Evolutionary conservation across 1,284 basidiomycete genomes (phyloP), one percentile per base, ranked within the genome.

Genomic region (Phellopilus nigrolimitatus): DNA sequence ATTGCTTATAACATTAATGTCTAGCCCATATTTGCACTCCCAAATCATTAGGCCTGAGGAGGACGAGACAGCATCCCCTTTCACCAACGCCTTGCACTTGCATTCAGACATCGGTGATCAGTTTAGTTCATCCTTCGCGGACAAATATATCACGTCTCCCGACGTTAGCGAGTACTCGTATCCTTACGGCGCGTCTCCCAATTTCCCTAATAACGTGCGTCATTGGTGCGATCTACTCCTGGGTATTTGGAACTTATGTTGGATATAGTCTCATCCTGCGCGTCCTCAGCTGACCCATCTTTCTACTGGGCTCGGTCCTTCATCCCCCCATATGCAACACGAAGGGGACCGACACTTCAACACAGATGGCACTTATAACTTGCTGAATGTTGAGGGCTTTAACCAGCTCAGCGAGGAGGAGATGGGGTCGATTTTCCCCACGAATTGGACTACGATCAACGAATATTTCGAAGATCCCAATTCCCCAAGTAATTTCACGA

Each of bases 91-190:
- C 0, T 36, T 54, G 10, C 52, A 49, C 9, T n/a, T 52, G 10
- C 51, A 52, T 12, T 31, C 41, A 10, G 28, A 21, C 24, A 15
- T 47, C 51, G 44, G 51, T 31, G n/a, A 49, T 48, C 47, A 49
- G 9, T 13, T 17, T 25, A 31, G 33, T 47, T 27, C 47, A 19
- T 22, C 41, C 13, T 45, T 27, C 19, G 4, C 10, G n/a, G 36
- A 51, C 25, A 27, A 33, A 12, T 34, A 44, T 22, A 24, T 28
- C 19, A 21, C 27, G 30, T 15, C 41, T 30, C 39, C 41, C 41
- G 42, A 34, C 31, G 19, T 25, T 28, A 15, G 13, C 34, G 25
- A 37, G 5, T 48, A 42, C 21, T 17, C 33, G 19, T 45, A 37
- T 27, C 42, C 33, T 28, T 22, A 36, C n/a, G 27, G 21, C 25